Conservation (phyloP, 306 rosid species). For the Prosopis cineraria region DNA sequence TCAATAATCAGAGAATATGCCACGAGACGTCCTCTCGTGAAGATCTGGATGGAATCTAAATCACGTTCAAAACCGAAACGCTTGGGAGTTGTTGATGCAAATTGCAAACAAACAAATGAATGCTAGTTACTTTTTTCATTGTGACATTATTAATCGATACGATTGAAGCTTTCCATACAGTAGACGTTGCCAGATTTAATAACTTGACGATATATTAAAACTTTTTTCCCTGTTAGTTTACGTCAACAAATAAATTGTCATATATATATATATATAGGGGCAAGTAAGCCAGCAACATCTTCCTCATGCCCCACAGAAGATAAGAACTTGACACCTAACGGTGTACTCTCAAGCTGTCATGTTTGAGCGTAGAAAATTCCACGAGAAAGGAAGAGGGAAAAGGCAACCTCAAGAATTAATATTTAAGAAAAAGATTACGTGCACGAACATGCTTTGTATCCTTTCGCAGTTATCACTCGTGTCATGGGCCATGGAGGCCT, state of each 20-base stretch:
- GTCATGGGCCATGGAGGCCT: too few relatives aligned
- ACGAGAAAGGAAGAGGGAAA: not conserved
- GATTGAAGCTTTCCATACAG: not conserved
- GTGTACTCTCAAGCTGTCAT: slow-evolving; percentile 38
- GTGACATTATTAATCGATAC: not conserved
- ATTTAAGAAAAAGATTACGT: slow-evolving; percentile 18
- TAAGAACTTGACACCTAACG: slow-evolving; percentile 35
- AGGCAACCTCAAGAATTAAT: not conserved
- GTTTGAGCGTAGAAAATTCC: not conserved
- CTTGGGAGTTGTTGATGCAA: not conserved
- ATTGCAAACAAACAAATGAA: not conserved
- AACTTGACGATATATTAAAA: not conserved
- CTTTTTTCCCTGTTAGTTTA: not conserved
- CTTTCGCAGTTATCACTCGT: not conserved
- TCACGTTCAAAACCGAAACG: not conserved
- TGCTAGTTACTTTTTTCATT: not conserved
- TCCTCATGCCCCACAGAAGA: slow-evolving; percentile 32
- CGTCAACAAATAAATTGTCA: not conserved
- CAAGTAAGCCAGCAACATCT: not conserved
- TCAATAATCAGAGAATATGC: slow-evolving; percentile 1
- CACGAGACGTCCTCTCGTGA: not conserved
- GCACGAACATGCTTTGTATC: slow-evolving; percentile 36
- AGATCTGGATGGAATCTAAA: not conserved
- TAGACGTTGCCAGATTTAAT: not conserved
- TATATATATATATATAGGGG: not conserved